phyloP scores from a whole-genome alignment of 2,329 filamentous ascomycete species.

The Geosmithia morbida region DNA sequence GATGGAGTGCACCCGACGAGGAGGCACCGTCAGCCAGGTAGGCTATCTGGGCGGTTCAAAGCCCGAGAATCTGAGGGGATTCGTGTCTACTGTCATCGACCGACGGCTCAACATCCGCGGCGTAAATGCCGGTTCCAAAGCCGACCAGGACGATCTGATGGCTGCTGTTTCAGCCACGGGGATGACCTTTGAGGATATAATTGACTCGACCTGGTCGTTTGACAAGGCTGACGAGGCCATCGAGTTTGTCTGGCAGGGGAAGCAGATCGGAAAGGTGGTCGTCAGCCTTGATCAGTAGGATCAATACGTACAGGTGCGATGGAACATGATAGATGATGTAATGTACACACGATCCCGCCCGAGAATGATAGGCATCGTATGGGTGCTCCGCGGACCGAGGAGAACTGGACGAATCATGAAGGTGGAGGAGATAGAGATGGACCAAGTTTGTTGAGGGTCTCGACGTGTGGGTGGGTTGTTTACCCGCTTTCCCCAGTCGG shows the following conservation, averaged over 20 bases:
- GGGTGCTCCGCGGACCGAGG: too few species aligned
- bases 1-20: constrained; percentile 22
- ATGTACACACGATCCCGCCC: too few species aligned
- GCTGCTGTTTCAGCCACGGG: too few species aligned
- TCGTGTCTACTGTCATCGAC: too few species aligned
- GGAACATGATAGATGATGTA: too few species aligned
- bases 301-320: too few species aligned
- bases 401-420: too few species aligned
- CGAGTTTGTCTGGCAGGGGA: constrained; percentile 24
- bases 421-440: neutral
- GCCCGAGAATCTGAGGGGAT: neutral
- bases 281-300: neutral
- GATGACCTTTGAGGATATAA: too few species aligned
- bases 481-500: neutral
- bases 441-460: neutral
- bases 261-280: constrained; percentile 27
- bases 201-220: constrained; percentile 15
- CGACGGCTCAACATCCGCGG: too few species aligned
- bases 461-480: neutral
- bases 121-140: too few species aligned
- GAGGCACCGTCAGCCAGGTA: constrained; percentile 25
- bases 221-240: constrained; percentile 24
- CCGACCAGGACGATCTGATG: too few species aligned
- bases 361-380: too few species aligned
- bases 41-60: constrained; percentile 21